Percentiles rank a stretch among this genome's conserved stretches.
phyloP scores from a whole-genome alignment of 768 basidiomycete species.

The Russula abietina region DNA sequence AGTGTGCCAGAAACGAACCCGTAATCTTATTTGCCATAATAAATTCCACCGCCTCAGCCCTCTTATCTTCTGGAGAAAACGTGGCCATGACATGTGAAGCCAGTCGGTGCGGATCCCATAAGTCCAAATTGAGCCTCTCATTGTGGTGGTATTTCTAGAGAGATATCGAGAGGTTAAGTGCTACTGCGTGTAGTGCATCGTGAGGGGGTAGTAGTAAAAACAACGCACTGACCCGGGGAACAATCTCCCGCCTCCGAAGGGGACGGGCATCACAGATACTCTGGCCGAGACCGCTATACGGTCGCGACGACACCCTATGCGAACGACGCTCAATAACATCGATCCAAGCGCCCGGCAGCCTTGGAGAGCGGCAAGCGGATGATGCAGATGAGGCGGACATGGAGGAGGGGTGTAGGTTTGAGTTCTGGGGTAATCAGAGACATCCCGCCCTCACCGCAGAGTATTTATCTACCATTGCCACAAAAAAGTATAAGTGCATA shows the following conservation, averaged over 20 bases:
- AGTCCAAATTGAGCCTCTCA: neutral
- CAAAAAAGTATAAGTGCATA: neutral
- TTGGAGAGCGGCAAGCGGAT: too few relatives aligned
- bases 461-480: neutral
- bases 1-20: neutral
- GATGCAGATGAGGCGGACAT: too few relatives aligned
- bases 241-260: neutral
- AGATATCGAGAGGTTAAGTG: neutral
- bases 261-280: neutral
- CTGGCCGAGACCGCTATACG: neutral
- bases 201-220: neutral
- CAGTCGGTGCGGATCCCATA: neutral
- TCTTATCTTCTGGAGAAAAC: neutral
- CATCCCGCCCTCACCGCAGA: neutral
- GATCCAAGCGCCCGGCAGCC: too few relatives aligned
- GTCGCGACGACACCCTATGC: neutral
- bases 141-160: neutral
- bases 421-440: neutral
- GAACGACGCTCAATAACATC: neutral
- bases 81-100: neutral
- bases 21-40: neutral
- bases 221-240: neutral
- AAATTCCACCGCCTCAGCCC: neutral
- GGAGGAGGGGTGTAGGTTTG: neutral
- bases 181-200: too few relatives aligned